Base-by-base conservation (phyloP, 139 green algal genomes). In the Tetradesmus obliquus region DNA sequence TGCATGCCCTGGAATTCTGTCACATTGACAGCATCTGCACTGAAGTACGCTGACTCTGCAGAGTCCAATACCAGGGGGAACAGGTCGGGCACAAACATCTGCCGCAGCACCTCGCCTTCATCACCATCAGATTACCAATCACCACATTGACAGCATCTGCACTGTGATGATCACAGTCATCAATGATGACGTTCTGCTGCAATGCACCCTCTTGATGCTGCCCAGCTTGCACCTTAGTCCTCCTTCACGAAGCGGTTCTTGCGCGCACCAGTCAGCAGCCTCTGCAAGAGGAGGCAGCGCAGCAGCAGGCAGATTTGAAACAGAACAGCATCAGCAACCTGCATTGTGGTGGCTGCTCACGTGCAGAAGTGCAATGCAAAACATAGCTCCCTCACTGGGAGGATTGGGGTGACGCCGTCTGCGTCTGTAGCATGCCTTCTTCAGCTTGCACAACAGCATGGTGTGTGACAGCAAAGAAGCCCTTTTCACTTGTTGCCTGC, bases 191-290 rank as follows among this genome's bases (percentile, higher is more conserved):
- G 60, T 72, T 72, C 12, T 13, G 60, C 10, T 10, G 60, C 60
- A 19, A 19, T 72, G 60, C 60, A 72, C 60, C 2, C 4, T 19
- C 24, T 82, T 53, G 15, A 3, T 19, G 74, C n/a, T 53, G n/a
- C 17, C 53, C n/a, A 72, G 60, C 60, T 72, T 10, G n/a, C 71
- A 32, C 15, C 69, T 91, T 62, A 93, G 10, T 96, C 95, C 94
- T 98, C 97, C n/a, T 92, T 45, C 71, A 99, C 95, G 71, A 94
- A 98, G 2, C 95, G 92, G 86, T 97, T 93, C 62, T 98, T 98
- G 10, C 96, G 92, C 53, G 89, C 82, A 0, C 95, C 95, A 0
- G 92, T 90, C 8, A 97, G 13, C 24, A 98, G 86, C 3, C 97
- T 93, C 79, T 95, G 91, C 74, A 94, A 45, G n/a, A 82, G 66